Conservation (phyloP, 805 yeast genomes). For the Saccharomycopsis guyanensis region DNA sequence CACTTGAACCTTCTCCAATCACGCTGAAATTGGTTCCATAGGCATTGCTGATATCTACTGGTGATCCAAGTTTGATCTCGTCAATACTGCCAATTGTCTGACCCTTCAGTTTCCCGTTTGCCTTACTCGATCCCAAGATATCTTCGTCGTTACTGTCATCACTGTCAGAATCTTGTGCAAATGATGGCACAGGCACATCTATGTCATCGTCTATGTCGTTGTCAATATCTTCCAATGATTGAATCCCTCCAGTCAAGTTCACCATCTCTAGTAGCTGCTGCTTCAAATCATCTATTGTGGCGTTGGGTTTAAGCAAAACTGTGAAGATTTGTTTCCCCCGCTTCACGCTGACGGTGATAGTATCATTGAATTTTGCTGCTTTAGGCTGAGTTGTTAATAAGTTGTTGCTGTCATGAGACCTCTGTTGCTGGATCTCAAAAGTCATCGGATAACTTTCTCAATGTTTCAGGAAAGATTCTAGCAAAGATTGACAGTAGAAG, state of each 20-base stretch:
- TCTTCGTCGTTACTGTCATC: conserved; percentile 8
- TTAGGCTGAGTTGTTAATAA: conserved; percentile 3
- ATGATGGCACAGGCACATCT: conserved; percentile 13
- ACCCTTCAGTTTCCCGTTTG: background rate
- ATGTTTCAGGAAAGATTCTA: too few relatives aligned
- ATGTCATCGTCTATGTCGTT: conserved; percentile 13
- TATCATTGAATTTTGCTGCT: background rate
- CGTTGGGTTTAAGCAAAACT: background rate
- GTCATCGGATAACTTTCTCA: too few relatives aligned
- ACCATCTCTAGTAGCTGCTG: conserved; percentile 15
- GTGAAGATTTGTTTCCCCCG: conserved; percentile 18
- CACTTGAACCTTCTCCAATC: background rate
- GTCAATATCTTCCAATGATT: conserved; percentile 14
- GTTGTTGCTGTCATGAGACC: too few relatives aligned
- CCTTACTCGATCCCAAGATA: background rate
- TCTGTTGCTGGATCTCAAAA: too few relatives aligned
- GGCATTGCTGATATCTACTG: conserved; percentile 9
- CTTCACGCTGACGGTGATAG: conserved; percentile 2
- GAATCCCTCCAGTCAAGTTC: conserved; percentile 19
- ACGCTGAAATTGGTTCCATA: conserved; percentile 16
- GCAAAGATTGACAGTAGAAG: too few relatives aligned
- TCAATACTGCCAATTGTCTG: background rate
- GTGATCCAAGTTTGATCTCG: conserved; percentile 14
- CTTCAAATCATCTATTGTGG: conserved; percentile 11
- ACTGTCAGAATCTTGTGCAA: conserved; percentile 8